phyloP scores from a whole-genome alignment of 768 basidiomycete genomes.

The Mycena rosella region DNA sequence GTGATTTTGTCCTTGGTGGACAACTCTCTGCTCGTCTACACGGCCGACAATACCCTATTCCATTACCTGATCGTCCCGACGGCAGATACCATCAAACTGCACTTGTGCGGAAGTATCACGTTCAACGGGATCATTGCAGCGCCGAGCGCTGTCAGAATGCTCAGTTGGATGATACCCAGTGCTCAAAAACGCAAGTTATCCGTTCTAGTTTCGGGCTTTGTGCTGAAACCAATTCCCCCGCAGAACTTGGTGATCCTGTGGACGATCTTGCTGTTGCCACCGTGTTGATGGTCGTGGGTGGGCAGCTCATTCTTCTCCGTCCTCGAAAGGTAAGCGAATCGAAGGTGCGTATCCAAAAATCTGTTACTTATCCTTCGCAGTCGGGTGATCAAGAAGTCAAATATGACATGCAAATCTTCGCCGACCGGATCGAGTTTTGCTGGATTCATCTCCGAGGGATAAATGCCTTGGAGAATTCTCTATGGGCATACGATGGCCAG shows the following conservation, averaged over 20 bases:
- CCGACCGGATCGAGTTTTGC: conserved; percentile 97
- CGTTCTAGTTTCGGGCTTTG: background rate
- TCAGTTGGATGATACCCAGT: conserved; percentile 97
- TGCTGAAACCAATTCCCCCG: conserved; percentile 25
- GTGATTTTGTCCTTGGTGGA: conserved; percentile 93
- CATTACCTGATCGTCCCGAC: conserved; percentile 94
- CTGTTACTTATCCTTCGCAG: conserved; percentile 50
- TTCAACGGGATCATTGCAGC: conserved; percentile 91
- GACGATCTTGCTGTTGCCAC: conserved; percentile 95
- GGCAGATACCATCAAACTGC: conserved; percentile 83
- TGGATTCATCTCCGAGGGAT: conserved; percentile 98
- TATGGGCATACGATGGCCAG: conserved; percentile 96
- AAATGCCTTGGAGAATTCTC: conserved; percentile 92
- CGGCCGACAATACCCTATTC: conserved; percentile 91
- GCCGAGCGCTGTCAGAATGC: conserved; percentile 85
- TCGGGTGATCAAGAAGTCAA: conserved; percentile 90
- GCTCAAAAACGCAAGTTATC: conserved; percentile 87
- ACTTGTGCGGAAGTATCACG: conserved; percentile 94
- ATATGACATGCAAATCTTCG: conserved; percentile 97
- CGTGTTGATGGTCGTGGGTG: conserved; percentile 95
- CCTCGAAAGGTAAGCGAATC: conserved; percentile 77
- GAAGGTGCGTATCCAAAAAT: background rate
- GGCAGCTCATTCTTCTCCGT: conserved; percentile 88
- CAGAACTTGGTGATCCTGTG: conserved; percentile 94
- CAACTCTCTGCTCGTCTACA: conserved; percentile 95